Percentiles rank a stretch among this genome's conserved stretches.
phyloP scores from a whole-genome alignment of 768 basidiomycete genomes.

The Mycena capillaripes region DNA sequence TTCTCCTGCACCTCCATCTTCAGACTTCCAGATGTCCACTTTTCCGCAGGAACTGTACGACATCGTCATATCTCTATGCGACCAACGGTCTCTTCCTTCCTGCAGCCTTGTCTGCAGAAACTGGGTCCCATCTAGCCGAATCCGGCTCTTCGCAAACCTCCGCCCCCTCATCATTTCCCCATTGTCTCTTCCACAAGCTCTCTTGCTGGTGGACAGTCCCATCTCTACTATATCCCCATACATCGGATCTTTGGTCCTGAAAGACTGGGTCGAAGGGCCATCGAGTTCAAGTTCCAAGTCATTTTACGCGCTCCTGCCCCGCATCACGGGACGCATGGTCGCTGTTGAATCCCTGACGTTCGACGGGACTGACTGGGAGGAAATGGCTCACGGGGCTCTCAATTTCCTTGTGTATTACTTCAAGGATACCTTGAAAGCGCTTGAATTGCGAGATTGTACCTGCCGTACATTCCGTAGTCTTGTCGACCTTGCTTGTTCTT shows the following conservation, averaged over 20 bases:
- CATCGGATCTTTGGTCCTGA: constrained; percentile 12
- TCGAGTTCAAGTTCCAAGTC: neutral
- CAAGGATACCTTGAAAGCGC: constrained; percentile 22
- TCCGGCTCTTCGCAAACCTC: constrained; percentile 6
- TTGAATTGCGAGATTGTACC: constrained; percentile 22
- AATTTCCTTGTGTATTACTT: constrained; percentile 26
- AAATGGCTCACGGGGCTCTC: constrained; percentile 17
- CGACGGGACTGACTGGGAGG: constrained; percentile 20
- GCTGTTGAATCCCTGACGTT: constrained; percentile 20
- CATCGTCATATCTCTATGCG: constrained; percentile 15
- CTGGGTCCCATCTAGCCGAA: constrained; percentile 24
- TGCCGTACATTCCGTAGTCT: constrained; percentile 15
- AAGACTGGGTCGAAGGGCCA: constrained; percentile 16
- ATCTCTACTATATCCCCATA: constrained; percentile 23
- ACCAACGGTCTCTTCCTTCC: constrained; percentile 4
- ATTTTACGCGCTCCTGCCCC: constrained; percentile 20
- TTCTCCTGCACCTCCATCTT: no score
- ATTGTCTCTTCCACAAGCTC: constrained; percentile 24
- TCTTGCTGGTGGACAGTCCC: constrained; percentile 33
- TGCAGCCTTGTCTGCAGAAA: constrained; percentile 25
- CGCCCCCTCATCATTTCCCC: constrained; percentile 27
- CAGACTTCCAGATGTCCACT: neutral
- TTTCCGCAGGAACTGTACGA: constrained; percentile 28
- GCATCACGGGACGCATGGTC: constrained; percentile 23
- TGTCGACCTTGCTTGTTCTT: constrained; percentile 16